phyloP scores from a whole-genome alignment of 2,329 filamentous ascomycete species.

The Penicillium sp. region DNA sequence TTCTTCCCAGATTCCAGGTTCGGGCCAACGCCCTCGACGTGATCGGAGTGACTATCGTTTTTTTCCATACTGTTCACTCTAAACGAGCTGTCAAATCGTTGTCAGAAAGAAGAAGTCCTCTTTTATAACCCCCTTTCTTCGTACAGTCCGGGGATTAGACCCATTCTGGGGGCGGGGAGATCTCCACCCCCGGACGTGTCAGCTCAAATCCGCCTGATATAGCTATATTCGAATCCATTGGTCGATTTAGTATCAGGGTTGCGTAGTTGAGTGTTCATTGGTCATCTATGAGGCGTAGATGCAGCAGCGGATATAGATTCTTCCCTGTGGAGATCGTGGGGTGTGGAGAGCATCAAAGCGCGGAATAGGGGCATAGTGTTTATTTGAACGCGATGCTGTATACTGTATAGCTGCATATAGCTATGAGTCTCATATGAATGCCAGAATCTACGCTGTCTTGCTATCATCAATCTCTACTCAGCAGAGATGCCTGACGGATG shows the following conservation, averaged over 20 bases:
- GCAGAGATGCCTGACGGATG: background rate
- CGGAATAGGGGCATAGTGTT: background rate
- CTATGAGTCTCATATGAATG: no score
- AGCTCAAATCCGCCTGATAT: background rate
- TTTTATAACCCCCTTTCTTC: background rate
- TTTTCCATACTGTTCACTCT: constrained; percentile 14
- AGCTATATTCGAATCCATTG: background rate
- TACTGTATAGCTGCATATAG: no score
- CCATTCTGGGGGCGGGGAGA: constrained; percentile 12
- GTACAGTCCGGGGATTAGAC: background rate
- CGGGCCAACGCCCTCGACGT: constrained; percentile 14
- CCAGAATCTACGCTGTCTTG: no score
- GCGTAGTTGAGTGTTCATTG: background rate
- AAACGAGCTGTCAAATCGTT: background rate
- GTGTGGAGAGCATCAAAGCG: background rate
- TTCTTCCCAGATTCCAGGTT: constrained; percentile 18
- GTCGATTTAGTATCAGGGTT: background rate
- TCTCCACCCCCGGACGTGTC: constrained; percentile 6
- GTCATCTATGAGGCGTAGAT: background rate
- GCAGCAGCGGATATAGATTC: constrained; percentile 9
- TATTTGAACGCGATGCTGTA: background rate
- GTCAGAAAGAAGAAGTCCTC: background rate
- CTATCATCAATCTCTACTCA: no score
- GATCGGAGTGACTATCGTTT: constrained; percentile 11
- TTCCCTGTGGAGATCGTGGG: constrained; percentile 12